A percentile compares a stretch with the other conserved stretches of the same genome.
Conservation (phyloP, 371 early-diverging fungal genomes). For the Haplosporangium sp. region DNA sequence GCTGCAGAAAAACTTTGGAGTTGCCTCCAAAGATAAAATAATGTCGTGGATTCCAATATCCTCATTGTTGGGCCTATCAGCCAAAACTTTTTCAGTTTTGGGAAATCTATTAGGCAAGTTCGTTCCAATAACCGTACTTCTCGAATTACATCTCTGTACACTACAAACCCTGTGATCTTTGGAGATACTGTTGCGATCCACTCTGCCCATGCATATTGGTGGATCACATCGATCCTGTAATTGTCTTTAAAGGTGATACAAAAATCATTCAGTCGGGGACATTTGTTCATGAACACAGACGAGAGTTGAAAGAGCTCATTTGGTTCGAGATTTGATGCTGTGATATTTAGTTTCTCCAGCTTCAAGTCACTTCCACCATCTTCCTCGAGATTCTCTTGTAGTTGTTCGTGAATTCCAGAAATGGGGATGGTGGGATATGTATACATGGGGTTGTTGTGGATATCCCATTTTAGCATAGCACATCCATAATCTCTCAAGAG, state of each 20-base stretch:
- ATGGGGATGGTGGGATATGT: not conserved
- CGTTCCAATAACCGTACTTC: constrained; percentile 5
- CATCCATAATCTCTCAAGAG: not conserved
- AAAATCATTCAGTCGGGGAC: not conserved
- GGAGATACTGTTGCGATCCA: constrained; percentile 1
- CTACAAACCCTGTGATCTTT: not conserved
- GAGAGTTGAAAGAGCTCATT: not conserved
- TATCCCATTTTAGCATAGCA: constrained; percentile 3
- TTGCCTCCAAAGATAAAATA: not conserved
- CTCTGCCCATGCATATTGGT: constrained; percentile 6
- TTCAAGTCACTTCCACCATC: constrained; percentile 1
- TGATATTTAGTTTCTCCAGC: not conserved
- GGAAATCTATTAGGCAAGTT: not conserved
- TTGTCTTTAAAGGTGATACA: not conserved
- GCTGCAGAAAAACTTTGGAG: not conserved
- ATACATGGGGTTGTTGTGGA: not conserved
- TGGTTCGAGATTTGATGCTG: not conserved
- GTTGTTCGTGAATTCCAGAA: not conserved
- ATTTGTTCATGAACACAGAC: not conserved
- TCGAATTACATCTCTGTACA: not conserved
- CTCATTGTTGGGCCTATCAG: not conserved
- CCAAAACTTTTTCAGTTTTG: not conserved
- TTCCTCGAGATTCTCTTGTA: not conserved
- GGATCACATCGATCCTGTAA: not conserved
- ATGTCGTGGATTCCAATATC: not conserved